phyloP scores from a whole-genome alignment of 352 stramenopile species.

The Phytophthora chlamydospora region DNA sequence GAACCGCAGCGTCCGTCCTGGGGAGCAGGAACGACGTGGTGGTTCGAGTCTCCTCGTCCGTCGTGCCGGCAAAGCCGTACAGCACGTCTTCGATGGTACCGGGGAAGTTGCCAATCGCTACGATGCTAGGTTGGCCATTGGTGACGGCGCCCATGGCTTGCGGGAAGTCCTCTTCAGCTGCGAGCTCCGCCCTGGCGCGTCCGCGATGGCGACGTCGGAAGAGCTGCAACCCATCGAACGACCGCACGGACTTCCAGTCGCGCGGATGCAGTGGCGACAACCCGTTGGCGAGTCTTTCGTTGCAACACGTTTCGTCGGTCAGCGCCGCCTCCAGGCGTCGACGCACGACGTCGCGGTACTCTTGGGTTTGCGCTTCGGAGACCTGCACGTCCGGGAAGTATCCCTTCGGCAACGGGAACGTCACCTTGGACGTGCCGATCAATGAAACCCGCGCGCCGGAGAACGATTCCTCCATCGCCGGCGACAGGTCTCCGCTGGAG shows the following conservation, averaged over 20 bases:
- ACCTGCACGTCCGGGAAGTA: conserved; percentile 17
- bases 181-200: conserved; percentile 10
- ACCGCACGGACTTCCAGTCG: conserved; percentile 17
- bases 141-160: conserved; percentile 9
- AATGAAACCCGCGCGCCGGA: conserved; percentile 8
- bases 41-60: conserved; percentile 28
- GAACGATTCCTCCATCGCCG: conserved; percentile 15
- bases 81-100: conserved; percentile 27
- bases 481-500: neutral
- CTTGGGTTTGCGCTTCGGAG: conserved; percentile 7
- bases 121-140: conserved; percentile 24
- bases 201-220: conserved; percentile 13
- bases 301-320: conserved; percentile 17
- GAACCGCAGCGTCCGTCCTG: conserved; percentile 35
- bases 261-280: conserved; percentile 9
- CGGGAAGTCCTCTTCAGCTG: conserved; percentile 13
- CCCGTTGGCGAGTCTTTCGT: conserved; percentile 12
- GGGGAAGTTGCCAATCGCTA: conserved; percentile 20
- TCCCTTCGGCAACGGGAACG: conserved; percentile 24
- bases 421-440: neutral
- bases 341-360: conserved; percentile 10
- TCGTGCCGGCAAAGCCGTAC: conserved; percentile 29
- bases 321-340: conserved; percentile 5
- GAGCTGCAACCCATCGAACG: conserved; percentile 14
- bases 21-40: conserved; percentile 27